These are phyloP conservation scores for Raffaelea deltoideospora DNA, from an alignment of 2,329 filamentous ascomycete genomes.

Conservation along the genomic window DNA sequence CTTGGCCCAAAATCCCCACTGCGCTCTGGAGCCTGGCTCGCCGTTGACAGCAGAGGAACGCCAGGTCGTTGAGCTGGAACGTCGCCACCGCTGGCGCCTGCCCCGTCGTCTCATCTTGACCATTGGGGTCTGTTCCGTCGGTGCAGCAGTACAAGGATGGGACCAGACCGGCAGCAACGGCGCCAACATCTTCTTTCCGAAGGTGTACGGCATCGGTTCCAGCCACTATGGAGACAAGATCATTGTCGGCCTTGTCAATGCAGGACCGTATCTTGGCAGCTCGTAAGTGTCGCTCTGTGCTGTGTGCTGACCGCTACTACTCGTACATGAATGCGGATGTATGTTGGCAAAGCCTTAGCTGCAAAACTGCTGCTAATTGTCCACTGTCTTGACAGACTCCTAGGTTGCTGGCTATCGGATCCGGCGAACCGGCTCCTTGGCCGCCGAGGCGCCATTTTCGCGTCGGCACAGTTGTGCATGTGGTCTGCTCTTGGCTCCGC, in stretches of 20 bases:
- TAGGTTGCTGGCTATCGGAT: conserved; percentile 53
- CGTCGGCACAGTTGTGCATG: conserved; percentile 58
- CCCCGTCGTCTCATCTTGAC: conserved; percentile 49
- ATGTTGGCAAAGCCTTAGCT: too few relatives aligned
- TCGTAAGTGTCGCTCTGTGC: not conserved
- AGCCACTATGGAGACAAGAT: conserved; percentile 20
- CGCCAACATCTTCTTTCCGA: conserved; percentile 46
- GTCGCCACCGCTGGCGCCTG: conserved; percentile 45
- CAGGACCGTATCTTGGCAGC: not conserved
- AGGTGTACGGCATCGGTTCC: conserved; percentile 31
- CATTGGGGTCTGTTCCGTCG: conserved; percentile 52
- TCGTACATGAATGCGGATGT: not conserved
- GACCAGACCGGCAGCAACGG: conserved; percentile 48
- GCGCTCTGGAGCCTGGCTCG: not conserved
- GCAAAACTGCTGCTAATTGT: too few relatives aligned
- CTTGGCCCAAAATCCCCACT: not conserved
- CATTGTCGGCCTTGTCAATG: conserved; percentile 50
- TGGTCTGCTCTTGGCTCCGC: conserved; percentile 54
- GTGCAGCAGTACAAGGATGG: conserved; percentile 56
- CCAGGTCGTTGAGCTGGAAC: not conserved
- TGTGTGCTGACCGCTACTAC: too few relatives aligned
- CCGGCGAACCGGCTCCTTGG: conserved; percentile 29
- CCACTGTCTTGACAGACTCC: not conserved
- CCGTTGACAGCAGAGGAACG: not conserved
- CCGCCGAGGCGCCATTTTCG: conserved; percentile 49